phyloP scores from a whole-genome alignment of 169 alveolate genomes.

The Cryptosporidium sp. region DNA sequence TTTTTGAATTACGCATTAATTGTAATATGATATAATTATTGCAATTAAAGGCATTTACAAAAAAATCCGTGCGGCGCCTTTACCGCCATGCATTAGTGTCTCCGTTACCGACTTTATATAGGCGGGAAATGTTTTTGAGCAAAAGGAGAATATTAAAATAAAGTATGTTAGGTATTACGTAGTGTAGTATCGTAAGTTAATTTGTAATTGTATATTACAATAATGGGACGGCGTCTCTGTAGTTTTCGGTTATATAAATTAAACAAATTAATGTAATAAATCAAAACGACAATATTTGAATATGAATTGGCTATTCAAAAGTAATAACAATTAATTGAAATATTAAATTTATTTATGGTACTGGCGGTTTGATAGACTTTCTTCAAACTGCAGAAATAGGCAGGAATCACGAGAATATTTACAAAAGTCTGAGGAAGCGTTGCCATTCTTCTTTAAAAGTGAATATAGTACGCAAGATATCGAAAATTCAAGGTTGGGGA shows the following conservation, averaged over 20 bases:
- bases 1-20: background rate
- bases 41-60: background rate
- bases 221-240: slow-evolving; percentile 78
- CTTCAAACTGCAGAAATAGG: background rate
- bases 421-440: background rate
- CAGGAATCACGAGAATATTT: background rate
- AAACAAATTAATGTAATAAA: background rate
- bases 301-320: background rate
- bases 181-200: background rate
- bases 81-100: slow-evolving; percentile 19
- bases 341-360: background rate
- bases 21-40: background rate
- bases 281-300: background rate
- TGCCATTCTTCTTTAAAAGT: background rate
- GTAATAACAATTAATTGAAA: background rate
- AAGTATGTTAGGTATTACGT: background rate
- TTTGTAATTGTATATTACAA: background rate
- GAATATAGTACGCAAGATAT: background rate
- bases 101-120: background rate
- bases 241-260: background rate
- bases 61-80: background rate
- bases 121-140: background rate
- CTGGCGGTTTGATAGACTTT: background rate
- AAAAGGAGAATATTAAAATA: background rate
- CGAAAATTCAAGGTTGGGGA: background rate